Conservation (phyloP, 371 early-diverging fungal species). For the Capillidium rhysosporum region DNA sequence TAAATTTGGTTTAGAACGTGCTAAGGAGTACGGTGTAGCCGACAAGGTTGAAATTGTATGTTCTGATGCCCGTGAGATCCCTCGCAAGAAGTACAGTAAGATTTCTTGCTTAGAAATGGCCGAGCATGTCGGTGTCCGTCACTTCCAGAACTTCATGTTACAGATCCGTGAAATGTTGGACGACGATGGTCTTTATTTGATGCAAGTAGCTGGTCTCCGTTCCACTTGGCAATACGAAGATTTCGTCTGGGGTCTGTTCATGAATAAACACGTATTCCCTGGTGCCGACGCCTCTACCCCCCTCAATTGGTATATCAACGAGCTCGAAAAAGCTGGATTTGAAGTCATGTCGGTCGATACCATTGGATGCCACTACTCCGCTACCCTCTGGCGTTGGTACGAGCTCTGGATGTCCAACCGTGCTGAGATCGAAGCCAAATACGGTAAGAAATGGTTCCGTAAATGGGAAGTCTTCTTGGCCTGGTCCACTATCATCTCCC, state of each 20-base stretch:
- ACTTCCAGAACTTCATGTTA: constrained; percentile 73
- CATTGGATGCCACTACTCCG: constrained; percentile 92
- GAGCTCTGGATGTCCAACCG: constrained; percentile 89
- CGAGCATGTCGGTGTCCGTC: constrained; percentile 90
- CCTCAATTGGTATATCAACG: constrained; percentile 75
- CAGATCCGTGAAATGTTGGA: constrained; percentile 86
- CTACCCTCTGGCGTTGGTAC: constrained; percentile 90
- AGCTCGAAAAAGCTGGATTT: constrained; percentile 83
- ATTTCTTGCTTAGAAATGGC: constrained; percentile 96
- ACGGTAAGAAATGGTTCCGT: constrained; percentile 70
- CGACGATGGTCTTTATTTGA: constrained; percentile 92
- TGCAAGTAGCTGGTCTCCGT: constrained; percentile 93
- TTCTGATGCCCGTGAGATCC: constrained; percentile 94
- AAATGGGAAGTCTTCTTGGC: constrained; percentile 92
- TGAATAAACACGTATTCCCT: constrained; percentile 96
- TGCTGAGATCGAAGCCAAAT: constrained; percentile 54
- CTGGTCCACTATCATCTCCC: constrained; percentile 82
- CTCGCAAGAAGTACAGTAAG: constrained; percentile 72
- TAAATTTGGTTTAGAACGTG: constrained; percentile 65
- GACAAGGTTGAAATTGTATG: constrained; percentile 57
- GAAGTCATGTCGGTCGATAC: constrained; percentile 78
- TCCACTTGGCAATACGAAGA: constrained; percentile 76
- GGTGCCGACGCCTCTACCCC: constrained; percentile 96
- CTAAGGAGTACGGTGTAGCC: constrained; percentile 59
- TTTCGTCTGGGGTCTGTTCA: constrained; percentile 84